Percentiles rank a stretch among this genome's conserved stretches.
These are phyloP conservation scores for Phytophthora kernoviae DNA, from an alignment of 352 stramenopile species.

Conservation along the genomic window DNA sequence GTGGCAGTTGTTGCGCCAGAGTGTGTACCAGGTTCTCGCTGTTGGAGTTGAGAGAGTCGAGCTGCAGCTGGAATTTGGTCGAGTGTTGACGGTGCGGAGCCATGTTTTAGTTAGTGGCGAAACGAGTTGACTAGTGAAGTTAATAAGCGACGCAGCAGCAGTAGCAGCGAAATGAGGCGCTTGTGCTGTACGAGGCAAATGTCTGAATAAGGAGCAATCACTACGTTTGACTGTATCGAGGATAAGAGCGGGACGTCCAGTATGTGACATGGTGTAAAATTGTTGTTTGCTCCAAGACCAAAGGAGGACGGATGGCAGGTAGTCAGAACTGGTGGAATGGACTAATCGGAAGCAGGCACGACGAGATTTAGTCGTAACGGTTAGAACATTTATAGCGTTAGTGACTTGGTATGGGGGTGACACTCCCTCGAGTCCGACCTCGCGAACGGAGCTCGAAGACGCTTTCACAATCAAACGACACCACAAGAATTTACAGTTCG, in stretches of 20 bases:
- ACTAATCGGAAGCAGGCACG: constrained; percentile 13
- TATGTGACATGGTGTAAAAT: constrained; percentile 29
- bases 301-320: constrained; percentile 11
- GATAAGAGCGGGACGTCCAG: constrained; percentile 25
- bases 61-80: constrained; percentile 29
- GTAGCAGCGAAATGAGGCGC: constrained; percentile 4
- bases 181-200: constrained; percentile 23
- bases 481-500: constrained; percentile 31
- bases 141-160: constrained; percentile 15
- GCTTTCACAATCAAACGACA: constrained; percentile 15
- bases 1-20: constrained; percentile 60
- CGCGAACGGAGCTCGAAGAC: constrained; percentile 3
- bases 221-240: constrained; percentile 19
- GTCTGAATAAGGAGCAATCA: constrained; percentile 24
- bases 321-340: neutral
- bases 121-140: too few relatives aligned
- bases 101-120: constrained; percentile 29
- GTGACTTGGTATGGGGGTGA: neutral
- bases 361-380: constrained; percentile 4
- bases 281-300: constrained; percentile 27
- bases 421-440: constrained; percentile 16
- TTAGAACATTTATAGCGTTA: neutral
- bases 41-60: constrained; percentile 13
- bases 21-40: constrained; percentile 18
- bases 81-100: constrained; percentile 26